Conservation (phyloP, 2,329 filamentous ascomycete genomes). For the Fusarium haematococcum region DNA sequence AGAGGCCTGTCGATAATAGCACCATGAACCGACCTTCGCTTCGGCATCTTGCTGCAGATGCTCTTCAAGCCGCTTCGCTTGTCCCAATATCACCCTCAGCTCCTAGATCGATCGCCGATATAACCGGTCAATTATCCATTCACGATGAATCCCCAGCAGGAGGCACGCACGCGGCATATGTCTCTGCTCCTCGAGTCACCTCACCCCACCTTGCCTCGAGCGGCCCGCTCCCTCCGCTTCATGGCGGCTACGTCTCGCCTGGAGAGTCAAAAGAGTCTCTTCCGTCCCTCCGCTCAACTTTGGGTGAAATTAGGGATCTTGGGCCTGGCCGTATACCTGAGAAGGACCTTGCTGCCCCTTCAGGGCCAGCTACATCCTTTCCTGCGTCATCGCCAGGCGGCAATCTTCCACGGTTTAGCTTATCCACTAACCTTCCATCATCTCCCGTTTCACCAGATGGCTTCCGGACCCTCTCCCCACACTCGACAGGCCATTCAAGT, state of each 20-base stretch:
- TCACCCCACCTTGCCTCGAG: slow-evolving; percentile 39
- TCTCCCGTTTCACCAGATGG: slow-evolving; percentile 63
- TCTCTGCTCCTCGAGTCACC: slow-evolving; percentile 22
- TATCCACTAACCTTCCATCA: slow-evolving; percentile 49
- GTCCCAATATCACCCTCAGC: slow-evolving; percentile 20
- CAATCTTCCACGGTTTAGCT: slow-evolving; percentile 46
- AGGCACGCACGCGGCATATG: slow-evolving; percentile 17
- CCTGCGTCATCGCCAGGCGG: slow-evolving; percentile 51
- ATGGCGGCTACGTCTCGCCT: slow-evolving; percentile 51
- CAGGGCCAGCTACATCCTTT: slow-evolving; percentile 43
- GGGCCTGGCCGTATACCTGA: slow-evolving; percentile 48
- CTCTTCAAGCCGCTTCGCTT: slow-evolving; percentile 44
- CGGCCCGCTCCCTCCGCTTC: slow-evolving; percentile 53
- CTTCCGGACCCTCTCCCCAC: slow-evolving; percentile 62
- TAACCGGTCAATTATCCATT: slow-evolving; percentile 50
- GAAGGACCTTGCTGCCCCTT: slow-evolving; percentile 45
- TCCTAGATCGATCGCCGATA: slow-evolving; percentile 43
- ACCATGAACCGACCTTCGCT: slow-evolving; percentile 41
- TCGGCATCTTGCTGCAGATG: slow-evolving; percentile 49
- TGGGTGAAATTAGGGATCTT: slow-evolving; percentile 51
- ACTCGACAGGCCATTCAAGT: slow-evolving; percentile 54
- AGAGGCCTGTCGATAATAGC: slow-evolving; percentile 21
- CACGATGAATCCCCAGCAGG: slow-evolving; percentile 46
- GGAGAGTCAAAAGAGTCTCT: slow-evolving; percentile 52
- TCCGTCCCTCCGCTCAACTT: slow-evolving; percentile 54